Conservation (phyloP, 495 filamentous ascomycete species). For the Extremus antarcticus region DNA sequence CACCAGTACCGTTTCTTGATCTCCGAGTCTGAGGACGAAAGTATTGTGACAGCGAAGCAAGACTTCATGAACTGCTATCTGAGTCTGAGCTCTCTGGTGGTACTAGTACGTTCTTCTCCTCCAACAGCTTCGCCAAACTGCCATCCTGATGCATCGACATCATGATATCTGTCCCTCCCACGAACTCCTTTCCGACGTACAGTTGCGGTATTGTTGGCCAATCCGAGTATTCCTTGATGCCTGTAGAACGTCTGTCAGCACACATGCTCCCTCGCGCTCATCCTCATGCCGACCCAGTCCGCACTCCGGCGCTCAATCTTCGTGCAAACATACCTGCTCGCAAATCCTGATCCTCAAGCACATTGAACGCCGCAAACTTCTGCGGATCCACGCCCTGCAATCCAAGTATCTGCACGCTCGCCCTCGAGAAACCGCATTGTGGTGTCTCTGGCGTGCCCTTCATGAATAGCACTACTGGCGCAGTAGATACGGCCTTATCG, state of each 20-base stretch:
- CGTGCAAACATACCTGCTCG: constrained; percentile 56
- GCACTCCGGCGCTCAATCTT: too few species aligned
- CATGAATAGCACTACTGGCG: constrained; percentile 96
- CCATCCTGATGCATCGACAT: constrained; percentile 97
- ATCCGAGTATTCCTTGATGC: constrained; percentile 96
- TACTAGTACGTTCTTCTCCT: constrained; percentile 76
- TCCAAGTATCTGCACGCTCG: constrained; percentile 87
- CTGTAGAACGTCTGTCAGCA: constrained; percentile 33
- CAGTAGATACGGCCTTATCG: constrained; percentile 70
- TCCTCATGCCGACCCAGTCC: too few species aligned
- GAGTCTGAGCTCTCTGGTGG: constrained; percentile 14
- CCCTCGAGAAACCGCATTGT: constrained; percentile 96
- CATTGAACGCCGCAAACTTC: constrained; percentile 95
- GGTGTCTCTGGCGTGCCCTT: constrained; percentile 94
- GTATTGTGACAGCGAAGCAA: constrained; percentile 4
- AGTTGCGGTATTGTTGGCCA: constrained; percentile 98
- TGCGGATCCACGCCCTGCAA: constrained; percentile 91
- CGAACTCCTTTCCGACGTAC: constrained; percentile 88
- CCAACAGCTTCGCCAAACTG: constrained; percentile 78
- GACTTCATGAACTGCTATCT: neutral
- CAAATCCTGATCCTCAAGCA: constrained; percentile 80
- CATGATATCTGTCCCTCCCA: constrained; percentile 94
- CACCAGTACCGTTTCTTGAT: too few species aligned
- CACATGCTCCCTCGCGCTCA: neutral
- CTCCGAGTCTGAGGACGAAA: too few species aligned